phyloP scores from a whole-genome alignment of 805 yeast genomes.

The Yamadazyma philogaea region DNA sequence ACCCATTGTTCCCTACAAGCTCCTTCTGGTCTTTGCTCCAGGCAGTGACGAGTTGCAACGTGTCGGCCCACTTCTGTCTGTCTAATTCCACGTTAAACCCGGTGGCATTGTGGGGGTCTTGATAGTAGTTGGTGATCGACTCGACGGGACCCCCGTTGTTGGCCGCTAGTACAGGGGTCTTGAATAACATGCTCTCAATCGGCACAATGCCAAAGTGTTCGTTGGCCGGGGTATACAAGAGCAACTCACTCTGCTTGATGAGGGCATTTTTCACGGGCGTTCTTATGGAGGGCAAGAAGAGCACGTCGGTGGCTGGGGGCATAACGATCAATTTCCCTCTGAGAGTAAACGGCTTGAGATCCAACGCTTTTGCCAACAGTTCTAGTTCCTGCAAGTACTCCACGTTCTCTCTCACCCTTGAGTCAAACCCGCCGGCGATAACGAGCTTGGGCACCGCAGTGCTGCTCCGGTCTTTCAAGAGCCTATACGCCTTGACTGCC shows the following conservation, averaged over 20 bases:
- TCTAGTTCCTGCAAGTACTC: constrained; percentile 63
- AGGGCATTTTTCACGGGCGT: constrained; percentile 61
- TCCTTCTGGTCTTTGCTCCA: constrained; percentile 18
- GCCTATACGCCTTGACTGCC: constrained; percentile 68
- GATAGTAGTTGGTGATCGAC: constrained; percentile 47
- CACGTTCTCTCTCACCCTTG: constrained; percentile 70
- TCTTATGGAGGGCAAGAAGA: constrained; percentile 80
- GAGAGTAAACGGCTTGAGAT: constrained; percentile 46
- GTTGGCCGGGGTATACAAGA: constrained; percentile 83
- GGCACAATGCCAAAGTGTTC: constrained; percentile 99
- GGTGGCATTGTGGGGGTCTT: constrained; percentile 43
- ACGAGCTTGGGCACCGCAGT: constrained; percentile 47
- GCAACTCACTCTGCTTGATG: constrained; percentile 51
- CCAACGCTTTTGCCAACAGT: constrained; percentile 41
- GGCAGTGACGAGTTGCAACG: constrained; percentile 39
- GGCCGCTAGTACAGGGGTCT: constrained; percentile 81
- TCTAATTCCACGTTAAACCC: constrained; percentile 59
- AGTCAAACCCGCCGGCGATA: constrained; percentile 90
- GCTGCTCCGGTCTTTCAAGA: constrained; percentile 26
- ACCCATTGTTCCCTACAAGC: constrained; percentile 34
- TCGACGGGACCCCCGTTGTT: constrained; percentile 93
- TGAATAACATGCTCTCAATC: constrained; percentile 84
- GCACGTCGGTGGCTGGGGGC: constrained; percentile 44
- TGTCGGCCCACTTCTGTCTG: constrained; percentile 52
- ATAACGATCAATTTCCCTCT: constrained; percentile 35